Evolutionary conservation across 352 stramenopile genomes (phyloP).

Genomic region (Phytopythium mirpurense): DNA sequence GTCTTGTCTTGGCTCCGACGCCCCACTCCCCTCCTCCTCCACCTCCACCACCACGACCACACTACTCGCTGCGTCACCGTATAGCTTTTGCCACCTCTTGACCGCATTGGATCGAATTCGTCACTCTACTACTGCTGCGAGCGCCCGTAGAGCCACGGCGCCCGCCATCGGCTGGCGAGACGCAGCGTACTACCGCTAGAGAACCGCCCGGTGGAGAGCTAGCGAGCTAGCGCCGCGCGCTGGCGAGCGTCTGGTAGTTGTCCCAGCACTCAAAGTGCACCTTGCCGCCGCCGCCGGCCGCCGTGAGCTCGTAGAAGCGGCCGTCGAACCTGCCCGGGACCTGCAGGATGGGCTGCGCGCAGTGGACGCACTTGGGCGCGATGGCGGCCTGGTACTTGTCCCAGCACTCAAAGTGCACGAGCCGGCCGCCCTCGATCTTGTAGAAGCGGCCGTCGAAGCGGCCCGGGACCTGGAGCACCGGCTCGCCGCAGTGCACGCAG

Average conservation of each 20-base stretch:
- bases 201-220: too few species aligned
- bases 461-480: constrained; percentile 61
- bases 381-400: constrained; percentile 69
- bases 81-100: too few species aligned
- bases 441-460: constrained; percentile 84
- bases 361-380: constrained; percentile 79
- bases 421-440: constrained; percentile 60
- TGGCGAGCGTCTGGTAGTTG: constrained; percentile 48
- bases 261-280: constrained; percentile 88
- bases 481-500: constrained; percentile 65
- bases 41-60: too few species aligned
- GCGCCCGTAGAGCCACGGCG: too few species aligned
- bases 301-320: constrained; percentile 81
- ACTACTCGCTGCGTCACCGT: too few species aligned
- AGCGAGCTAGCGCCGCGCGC: constrained; percentile 10
- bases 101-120: not conserved
- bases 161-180: too few species aligned
- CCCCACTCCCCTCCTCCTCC: too few species aligned
- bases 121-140: too few species aligned
- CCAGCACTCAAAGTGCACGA: constrained; percentile 87
- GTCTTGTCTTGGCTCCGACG: not conserved
- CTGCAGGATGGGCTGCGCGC: constrained; percentile 60
- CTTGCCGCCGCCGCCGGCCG: constrained; percentile 49
- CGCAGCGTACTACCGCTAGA: too few species aligned
- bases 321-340: constrained; percentile 71